Percentiles rank a stretch among this genome's conserved stretches.
These are phyloP conservation scores for Clarireedia homoeocarpa DNA, from an alignment of 2,329 filamentous ascomycete species.

Conservation along the genomic window DNA sequence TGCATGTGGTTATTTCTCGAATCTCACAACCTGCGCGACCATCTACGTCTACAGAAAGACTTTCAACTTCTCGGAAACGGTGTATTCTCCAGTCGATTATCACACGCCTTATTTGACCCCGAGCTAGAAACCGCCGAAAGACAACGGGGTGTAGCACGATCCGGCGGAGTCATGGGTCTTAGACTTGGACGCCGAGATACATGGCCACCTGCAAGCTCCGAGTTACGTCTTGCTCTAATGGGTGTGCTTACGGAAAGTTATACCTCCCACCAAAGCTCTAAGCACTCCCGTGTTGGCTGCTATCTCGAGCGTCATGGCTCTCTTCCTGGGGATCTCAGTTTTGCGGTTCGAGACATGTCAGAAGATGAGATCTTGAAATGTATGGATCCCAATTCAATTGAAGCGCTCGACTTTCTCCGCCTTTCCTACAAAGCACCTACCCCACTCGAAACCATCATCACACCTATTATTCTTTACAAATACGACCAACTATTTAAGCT, in stretches of 20 bases:
- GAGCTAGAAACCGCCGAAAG: constrained; percentile 74
- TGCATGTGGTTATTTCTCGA: constrained; percentile 72
- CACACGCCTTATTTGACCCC: constrained; percentile 77
- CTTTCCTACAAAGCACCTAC: constrained; percentile 74
- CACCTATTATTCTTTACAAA: constrained; percentile 58
- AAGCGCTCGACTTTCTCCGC: constrained; percentile 88
- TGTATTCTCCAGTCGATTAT: constrained; percentile 70
- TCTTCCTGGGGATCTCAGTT: constrained; percentile 66
- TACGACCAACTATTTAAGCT: constrained; percentile 83
- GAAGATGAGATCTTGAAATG: constrained; percentile 73
- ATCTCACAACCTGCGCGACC: constrained; percentile 60
- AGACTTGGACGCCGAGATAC: constrained; percentile 71
- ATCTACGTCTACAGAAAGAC: constrained; percentile 66
- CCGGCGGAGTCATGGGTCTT: constrained; percentile 69
- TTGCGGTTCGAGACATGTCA: constrained; percentile 75
- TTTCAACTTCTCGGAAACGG: constrained; percentile 84
- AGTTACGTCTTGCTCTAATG: constrained; percentile 82
- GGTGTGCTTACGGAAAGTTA: constrained; percentile 76
- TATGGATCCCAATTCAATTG: constrained; percentile 72
- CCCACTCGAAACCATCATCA: constrained; percentile 67
- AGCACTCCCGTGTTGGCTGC: constrained; percentile 26
- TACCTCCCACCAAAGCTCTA: constrained; percentile 23
- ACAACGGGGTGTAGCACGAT: constrained; percentile 57
- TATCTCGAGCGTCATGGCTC: constrained; percentile 26
- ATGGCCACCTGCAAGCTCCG: constrained; percentile 92